Evolutionary conservation across 164 flowering plant genomes (phyloP).

Genomic region (Cinnamomum micranthum): DNA sequence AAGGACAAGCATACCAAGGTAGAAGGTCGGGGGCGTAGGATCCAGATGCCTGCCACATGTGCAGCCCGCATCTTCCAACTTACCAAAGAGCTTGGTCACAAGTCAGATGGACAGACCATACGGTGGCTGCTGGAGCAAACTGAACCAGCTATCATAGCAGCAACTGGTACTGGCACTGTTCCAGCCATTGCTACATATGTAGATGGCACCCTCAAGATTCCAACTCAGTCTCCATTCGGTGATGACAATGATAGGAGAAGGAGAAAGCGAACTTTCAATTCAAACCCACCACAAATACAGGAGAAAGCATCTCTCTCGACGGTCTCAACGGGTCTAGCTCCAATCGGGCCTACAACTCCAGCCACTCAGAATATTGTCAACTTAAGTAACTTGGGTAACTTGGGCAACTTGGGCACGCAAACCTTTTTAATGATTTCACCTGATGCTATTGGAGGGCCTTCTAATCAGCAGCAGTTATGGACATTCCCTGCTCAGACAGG

Average conservation of each 20-base stretch:
- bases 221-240: neutral
- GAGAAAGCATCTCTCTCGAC: constrained; percentile 2
- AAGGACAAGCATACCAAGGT: constrained; percentile 24
- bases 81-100: constrained; percentile 26
- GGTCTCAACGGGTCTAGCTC: constrained; percentile 5
- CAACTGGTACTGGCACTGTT: constrained; percentile 27
- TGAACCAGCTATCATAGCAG: constrained; percentile 24
- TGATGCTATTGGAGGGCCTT: constrained; percentile 4
- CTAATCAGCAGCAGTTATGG: constrained; percentile 6
- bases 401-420: neutral
- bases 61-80: constrained; percentile 29
- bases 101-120: constrained; percentile 15
- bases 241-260: neutral
- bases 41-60: constrained; percentile 26
- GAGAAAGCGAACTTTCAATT: neutral
- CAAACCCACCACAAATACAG: neutral
- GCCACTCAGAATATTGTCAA: neutral
- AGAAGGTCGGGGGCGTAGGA: constrained; percentile 27
- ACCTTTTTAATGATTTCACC: constrained; percentile 10
- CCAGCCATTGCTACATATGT: constrained; percentile 18
- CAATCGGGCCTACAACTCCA: neutral
- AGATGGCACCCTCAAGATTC: constrained; percentile 8
- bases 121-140: constrained; percentile 25
- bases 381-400: neutral
- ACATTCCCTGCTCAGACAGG: neutral